These are phyloP conservation scores for Whalleya microplaca DNA, from an alignment of 2,329 filamentous ascomycete genomes.

Conservation along the genomic window DNA sequence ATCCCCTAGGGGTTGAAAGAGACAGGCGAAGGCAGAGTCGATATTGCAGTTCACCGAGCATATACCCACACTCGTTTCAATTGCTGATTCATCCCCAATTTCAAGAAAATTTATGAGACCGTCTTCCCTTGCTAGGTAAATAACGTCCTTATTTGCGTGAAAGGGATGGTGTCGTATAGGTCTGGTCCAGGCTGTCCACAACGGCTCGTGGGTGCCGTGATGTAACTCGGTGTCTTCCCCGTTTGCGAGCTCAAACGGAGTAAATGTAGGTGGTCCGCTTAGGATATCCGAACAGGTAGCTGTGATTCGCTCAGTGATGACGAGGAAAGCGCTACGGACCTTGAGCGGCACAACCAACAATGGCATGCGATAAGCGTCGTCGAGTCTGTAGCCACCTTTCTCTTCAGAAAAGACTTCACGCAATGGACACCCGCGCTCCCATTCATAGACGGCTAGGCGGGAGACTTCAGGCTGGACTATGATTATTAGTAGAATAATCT, in stretches of 20 bases:
- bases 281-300: constrained; percentile 60
- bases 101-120: constrained; percentile 77
- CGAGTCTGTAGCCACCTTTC: constrained; percentile 54
- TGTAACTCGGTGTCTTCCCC: constrained; percentile 49
- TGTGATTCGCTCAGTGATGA: constrained; percentile 65
- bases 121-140: constrained; percentile 89
- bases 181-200: constrained; percentile 86
- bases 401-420: constrained; percentile 49
- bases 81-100: constrained; percentile 60
- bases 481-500: constrained; percentile 77
- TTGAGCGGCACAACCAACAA: constrained; percentile 73
- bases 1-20: constrained; percentile 71
- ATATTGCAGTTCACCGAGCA: constrained; percentile 74
- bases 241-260: constrained; percentile 46
- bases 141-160: constrained; percentile 69
- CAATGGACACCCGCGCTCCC: constrained; percentile 58
- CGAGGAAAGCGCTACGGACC: constrained; percentile 70
- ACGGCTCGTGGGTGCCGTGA: constrained; percentile 53
- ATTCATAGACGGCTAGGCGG: constrained; percentile 62
- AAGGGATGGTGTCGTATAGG: constrained; percentile 69
- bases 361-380: constrained; percentile 61
- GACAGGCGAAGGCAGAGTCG: constrained; percentile 78
- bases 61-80: constrained; percentile 60
- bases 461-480: constrained; percentile 53
- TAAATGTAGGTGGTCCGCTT: constrained; percentile 53